phyloP scores from a whole-genome alignment of 2,329 filamentous ascomycete genomes.

The Pseudogymnoascus sp. region DNA sequence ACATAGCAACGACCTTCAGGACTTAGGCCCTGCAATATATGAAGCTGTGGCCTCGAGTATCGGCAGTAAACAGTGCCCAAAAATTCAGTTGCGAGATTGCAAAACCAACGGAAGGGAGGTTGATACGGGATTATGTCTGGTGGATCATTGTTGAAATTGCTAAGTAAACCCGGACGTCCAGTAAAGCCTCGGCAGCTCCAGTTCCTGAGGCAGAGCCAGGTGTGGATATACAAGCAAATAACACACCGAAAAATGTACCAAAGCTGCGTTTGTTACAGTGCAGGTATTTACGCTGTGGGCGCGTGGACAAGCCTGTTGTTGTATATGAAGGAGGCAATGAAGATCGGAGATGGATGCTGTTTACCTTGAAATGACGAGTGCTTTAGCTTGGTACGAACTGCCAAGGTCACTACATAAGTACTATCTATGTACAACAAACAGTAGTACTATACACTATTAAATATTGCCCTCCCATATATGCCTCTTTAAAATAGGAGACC shows the following conservation, averaged over 20 bases:
- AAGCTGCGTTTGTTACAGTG: not conserved
- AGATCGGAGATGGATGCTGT: not conserved
- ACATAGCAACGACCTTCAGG: not conserved
- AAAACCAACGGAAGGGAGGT: slow-evolving; percentile 1
- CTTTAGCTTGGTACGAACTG: slow-evolving; percentile 6
- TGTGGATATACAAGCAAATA: not conserved
- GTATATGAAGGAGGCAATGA: slow-evolving; percentile 1
- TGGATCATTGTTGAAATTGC: slow-evolving; percentile 7
- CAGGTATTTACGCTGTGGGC: not conserved
- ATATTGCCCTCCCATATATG: not conserved
- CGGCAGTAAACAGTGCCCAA: not conserved
- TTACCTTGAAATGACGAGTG: slow-evolving; percentile 8
- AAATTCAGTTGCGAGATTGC: not conserved
- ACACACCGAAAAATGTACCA: not conserved
- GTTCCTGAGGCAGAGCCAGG: not conserved
- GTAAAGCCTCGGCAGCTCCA: not conserved
- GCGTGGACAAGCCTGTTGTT: not conserved
- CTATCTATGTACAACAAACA: not conserved
- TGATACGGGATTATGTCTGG: not conserved
- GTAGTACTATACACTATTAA: not conserved
- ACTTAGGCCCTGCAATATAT: not conserved
- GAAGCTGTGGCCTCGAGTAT: not conserved
- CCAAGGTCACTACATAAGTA: not conserved
- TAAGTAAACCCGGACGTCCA: too few relatives aligned
- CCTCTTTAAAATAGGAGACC: not conserved